Evolutionary conservation across 495 filamentous ascomycete species (phyloP).

Genomic region (Tuber borchii): DNA sequence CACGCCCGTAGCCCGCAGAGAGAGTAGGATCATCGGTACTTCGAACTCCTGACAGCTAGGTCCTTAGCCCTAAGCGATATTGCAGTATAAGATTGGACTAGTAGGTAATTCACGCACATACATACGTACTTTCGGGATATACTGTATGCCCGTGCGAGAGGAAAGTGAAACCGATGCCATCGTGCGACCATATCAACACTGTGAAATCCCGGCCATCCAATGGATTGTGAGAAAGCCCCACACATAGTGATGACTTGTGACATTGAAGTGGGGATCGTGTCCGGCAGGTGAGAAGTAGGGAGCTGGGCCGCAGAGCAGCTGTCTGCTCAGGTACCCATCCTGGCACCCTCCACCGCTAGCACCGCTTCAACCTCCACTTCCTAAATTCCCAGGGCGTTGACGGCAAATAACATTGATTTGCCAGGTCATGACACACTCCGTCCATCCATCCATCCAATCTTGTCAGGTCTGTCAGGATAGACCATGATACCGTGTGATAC

Average conservation of each 20-base stretch:
- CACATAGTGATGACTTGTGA: neutral
- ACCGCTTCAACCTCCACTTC: neutral
- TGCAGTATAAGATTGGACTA: neutral
- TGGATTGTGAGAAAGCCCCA: neutral
- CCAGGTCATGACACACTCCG: neutral
- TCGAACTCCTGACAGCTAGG: neutral
- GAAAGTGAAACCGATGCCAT: neutral
- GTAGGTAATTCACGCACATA: neutral
- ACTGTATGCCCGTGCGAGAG: neutral
- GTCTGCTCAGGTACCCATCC: neutral
- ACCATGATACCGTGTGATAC: neutral
- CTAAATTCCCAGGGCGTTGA: neutral
- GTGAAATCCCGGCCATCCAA: neutral
- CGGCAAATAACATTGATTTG: neutral
- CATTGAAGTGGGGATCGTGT: neutral
- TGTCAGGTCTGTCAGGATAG: neutral
- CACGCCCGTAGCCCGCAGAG: neutral
- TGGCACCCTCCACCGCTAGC: neutral
- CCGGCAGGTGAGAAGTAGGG: neutral
- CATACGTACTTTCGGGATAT: neutral
- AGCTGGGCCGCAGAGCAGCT: neutral
- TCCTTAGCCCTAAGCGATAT: neutral
- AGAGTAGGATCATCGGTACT: neutral
- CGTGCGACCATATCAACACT: neutral
- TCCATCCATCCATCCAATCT: neutral